A percentile compares a stretch with the other conserved stretches of the same genome.
Conservation (phyloP, 805 yeast species). For the Teunomyces atbi region DNA sequence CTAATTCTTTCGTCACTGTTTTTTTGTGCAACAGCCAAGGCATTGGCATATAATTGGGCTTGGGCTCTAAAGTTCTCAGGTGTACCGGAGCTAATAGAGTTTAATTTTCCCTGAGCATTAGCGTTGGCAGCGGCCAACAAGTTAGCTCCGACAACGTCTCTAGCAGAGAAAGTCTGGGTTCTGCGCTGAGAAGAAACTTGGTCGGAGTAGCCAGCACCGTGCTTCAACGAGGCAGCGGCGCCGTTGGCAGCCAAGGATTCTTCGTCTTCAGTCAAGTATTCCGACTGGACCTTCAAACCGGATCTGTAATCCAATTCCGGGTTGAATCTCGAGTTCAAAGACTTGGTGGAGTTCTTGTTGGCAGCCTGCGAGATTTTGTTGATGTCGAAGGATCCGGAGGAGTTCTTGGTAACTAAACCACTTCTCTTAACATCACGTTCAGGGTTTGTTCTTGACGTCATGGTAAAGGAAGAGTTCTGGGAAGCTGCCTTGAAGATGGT, state of each 20-base stretch:
- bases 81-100: constrained; percentile 23
- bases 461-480: constrained; percentile 41
- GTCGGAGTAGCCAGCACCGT: constrained; percentile 27
- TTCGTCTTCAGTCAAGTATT: constrained; percentile 39
- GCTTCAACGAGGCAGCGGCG: constrained; percentile 54
- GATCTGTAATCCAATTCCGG: constrained; percentile 41
- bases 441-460: constrained; percentile 48
- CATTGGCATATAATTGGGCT: constrained; percentile 65
- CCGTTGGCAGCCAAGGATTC: constrained; percentile 53
- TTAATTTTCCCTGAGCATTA: constrained; percentile 44
- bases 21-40: constrained; percentile 73
- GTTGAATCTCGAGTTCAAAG: constrained; percentile 41
- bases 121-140: constrained; percentile 49
- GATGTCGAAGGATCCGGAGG: constrained; percentile 27
- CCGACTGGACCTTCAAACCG: constrained; percentile 29
- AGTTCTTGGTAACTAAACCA: constrained; percentile 32
- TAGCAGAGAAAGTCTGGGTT: constrained; percentile 36
- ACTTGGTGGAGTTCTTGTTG: constrained; percentile 36
- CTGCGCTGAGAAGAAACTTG: constrained; percentile 26
- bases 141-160: constrained; percentile 45
- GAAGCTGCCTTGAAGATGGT: constrained; percentile 33
- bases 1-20: constrained; percentile 56
- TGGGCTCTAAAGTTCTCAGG: constrained; percentile 38
- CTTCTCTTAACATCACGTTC: constrained; percentile 30
- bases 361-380: constrained; percentile 35